Evolutionary conservation across 495 filamentous ascomycete genomes (phyloP).

Genomic region (Aspergillus coremiiformis): DNA sequence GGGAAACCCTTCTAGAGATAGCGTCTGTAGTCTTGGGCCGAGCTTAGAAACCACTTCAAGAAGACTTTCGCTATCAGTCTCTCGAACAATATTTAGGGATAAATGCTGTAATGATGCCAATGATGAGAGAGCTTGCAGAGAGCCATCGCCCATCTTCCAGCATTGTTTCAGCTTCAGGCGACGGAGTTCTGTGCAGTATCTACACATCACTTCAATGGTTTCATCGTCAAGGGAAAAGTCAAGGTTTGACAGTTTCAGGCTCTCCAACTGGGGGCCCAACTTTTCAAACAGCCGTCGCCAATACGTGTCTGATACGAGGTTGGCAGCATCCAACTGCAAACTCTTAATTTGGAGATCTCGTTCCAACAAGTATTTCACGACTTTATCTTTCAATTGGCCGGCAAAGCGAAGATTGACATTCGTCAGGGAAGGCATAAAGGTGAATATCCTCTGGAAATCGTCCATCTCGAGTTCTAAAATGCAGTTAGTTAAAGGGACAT

Average conservation of each 20-base stretch:
- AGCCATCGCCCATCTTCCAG: constrained; percentile 39
- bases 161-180: constrained; percentile 67
- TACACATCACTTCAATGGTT: constrained; percentile 48
- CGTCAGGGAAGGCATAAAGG: constrained; percentile 59
- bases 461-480: constrained; percentile 55
- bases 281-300: constrained; percentile 61
- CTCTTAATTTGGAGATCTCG: constrained; percentile 54
- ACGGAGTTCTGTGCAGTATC: constrained; percentile 53
- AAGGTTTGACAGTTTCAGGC: constrained; percentile 59
- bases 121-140: constrained; percentile 45
- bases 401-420: constrained; percentile 67
- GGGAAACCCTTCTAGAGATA: constrained; percentile 59
- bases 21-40: constrained; percentile 57
- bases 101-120: constrained; percentile 61
- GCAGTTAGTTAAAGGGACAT: constrained; percentile 9
- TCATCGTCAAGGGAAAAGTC: constrained; percentile 69
- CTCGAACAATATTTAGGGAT: constrained; percentile 53
- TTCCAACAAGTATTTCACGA: constrained; percentile 70
- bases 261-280: constrained; percentile 54
- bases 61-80: constrained; percentile 49
- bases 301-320: constrained; percentile 62
- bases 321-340: constrained; percentile 66
- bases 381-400: constrained; percentile 78
- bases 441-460: constrained; percentile 74
- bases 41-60: constrained; percentile 50